Conservation (phyloP, 2,329 filamentous ascomycete species). For the Bipolaris oryzae region DNA sequence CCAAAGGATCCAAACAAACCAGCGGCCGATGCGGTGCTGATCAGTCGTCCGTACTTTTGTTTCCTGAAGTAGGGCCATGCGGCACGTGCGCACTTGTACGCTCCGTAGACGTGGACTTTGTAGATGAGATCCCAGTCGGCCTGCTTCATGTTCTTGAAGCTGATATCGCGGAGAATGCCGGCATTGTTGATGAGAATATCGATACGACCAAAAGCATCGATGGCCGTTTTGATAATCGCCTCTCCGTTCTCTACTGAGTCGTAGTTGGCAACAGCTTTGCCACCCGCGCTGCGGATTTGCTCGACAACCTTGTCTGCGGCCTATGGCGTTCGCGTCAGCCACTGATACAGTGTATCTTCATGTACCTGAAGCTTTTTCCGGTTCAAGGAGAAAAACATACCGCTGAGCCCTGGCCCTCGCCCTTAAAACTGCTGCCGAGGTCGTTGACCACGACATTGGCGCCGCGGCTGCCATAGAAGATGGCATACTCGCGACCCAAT, state of each 20-base stretch:
- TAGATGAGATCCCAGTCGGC: slow-evolving; percentile 95
- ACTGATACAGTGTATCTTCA: neutral
- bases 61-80: slow-evolving; percentile 98
- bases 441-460: slow-evolving; percentile 98
- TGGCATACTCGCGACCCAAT: slow-evolving; percentile 79
- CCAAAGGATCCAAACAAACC: slow-evolving; percentile 96
- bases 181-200: slow-evolving; percentile 98
- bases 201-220: slow-evolving; percentile 81
- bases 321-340: slow-evolving; percentile 52
- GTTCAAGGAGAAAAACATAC: slow-evolving; percentile 55
- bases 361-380: neutral
- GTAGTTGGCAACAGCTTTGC: slow-evolving; percentile 97
- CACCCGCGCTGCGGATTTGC: slow-evolving; percentile 84
- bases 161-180: slow-evolving; percentile 90
- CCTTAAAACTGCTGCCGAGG: slow-evolving; percentile 89
- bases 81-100: slow-evolving; percentile 93
- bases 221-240: slow-evolving; percentile 88
- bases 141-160: slow-evolving; percentile 99
- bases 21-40: slow-evolving; percentile 96
- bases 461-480: slow-evolving; percentile 90
- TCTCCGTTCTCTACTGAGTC: slow-evolving; percentile 93
- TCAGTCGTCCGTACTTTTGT: slow-evolving; percentile 96
- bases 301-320: slow-evolving; percentile 82
- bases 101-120: slow-evolving; percentile 88
- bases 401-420: slow-evolving; percentile 85